Evolutionary conservation across 192 early-diverging fungal genomes (phyloP), one percentile per base, ranked within the genome.

Genomic region (Coemansia sp.): DNA sequence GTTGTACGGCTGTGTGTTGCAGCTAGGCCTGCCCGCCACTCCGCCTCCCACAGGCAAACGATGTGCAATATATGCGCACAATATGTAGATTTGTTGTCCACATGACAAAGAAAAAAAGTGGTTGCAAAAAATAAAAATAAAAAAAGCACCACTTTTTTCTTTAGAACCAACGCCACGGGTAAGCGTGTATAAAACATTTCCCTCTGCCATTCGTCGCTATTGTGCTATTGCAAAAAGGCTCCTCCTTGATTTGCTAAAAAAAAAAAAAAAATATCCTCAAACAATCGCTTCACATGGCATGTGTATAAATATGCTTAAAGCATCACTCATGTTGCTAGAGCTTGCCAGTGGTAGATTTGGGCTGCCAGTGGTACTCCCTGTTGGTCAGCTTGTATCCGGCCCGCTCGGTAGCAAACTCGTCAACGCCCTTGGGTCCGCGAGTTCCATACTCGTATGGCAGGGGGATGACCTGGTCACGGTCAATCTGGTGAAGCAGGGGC

Each of bases 401-500:
- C 27, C 82, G 77, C 68, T 79, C 77, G 32, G 64, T 63, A 21
- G 76, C 61, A 55, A 94, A 98, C 51, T 90, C 90, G 51, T 89
- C 85, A 62, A 91, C 77, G 12, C 87, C 87, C 48, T 83, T 85
- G 44, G 96, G 96, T 9, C 95, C 96, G 32, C 95, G 89, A 50
- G 87, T 85, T 6, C 95, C 95, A 75, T 89, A 95, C 58, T 86
- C 76, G 78, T 97, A 97, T 8, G 87, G 86, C 50, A 89, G 73
- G 6, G 94, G 90, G 44, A 84, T 77, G 46, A 90, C 78, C 78
- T 86, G 82, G 57, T 85, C 82, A 11, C 62, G 48, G 66, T 96
- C 94, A 72, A 98, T 94, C 68, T 90, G 77, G 85, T 98, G 95
- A 62, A 99, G 82, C 36, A 98, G 82, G 7, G 97, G 97, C 0